phyloP scores from a whole-genome alignment of 331 rosid species.

The Arachis monticola region DNA sequence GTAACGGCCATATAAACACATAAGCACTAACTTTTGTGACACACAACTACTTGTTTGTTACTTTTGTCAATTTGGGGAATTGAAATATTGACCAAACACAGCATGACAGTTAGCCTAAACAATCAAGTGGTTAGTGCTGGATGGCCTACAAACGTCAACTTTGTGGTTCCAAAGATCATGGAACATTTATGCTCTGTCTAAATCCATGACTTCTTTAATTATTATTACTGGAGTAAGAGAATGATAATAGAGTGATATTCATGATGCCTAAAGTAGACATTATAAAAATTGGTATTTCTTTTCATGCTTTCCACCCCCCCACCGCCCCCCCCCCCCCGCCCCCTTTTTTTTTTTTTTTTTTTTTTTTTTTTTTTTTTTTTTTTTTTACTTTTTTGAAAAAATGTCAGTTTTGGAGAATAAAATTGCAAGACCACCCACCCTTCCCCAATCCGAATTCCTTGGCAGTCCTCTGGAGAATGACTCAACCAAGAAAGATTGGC shows the following conservation, averaged over 20 bases:
- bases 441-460: no score
- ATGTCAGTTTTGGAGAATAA: slow-evolving; percentile 27
- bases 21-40: neutral
- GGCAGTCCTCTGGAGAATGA: no score
- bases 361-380: no score
- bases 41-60: slow-evolving; percentile 2
- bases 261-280: neutral
- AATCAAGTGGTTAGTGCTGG: slow-evolving; percentile 24
- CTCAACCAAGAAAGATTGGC: no score
- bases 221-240: slow-evolving; percentile 8
- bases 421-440: slow-evolving; percentile 2
- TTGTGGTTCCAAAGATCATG: slow-evolving; percentile 6
- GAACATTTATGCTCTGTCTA: slow-evolving; percentile 21
- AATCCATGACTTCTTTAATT: slow-evolving; percentile 9
- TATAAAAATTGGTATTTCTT: slow-evolving; percentile 18
- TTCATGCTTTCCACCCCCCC: slow-evolving; percentile 18
- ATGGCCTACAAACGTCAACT: slow-evolving; percentile 5
- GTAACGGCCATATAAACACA: no score
- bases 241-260: slow-evolving; percentile 22
- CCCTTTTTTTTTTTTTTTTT: no score
- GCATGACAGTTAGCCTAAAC: slow-evolving; percentile 12
- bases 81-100: neutral
- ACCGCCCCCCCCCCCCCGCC: no score
- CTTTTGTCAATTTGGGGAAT: neutral
- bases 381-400: neutral